phyloP scores from a whole-genome alignment of 2,329 filamentous ascomycete genomes.

The Cephalotrichum gorgonifer region DNA sequence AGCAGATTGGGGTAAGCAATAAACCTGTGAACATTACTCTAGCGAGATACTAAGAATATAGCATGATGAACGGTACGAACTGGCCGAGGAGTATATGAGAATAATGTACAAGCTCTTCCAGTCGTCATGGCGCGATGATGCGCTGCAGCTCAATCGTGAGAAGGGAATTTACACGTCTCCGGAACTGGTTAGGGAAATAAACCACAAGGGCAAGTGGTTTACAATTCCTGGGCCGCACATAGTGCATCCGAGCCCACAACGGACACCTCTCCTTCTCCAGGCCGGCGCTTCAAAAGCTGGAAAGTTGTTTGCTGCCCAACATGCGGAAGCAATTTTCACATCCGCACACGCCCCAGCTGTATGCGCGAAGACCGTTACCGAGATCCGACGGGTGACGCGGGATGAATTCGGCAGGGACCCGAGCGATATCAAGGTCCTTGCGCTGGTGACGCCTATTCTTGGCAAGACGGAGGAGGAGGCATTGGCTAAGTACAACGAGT shows the following conservation, averaged over 20 bases:
- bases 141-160: conserved; percentile 48
- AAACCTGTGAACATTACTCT: not conserved
- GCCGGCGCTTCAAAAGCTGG: conserved; percentile 58
- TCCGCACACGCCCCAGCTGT: conserved; percentile 53
- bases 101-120: conserved; percentile 59
- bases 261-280: conserved; percentile 60
- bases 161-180: conserved; percentile 45
- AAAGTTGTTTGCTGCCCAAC: conserved; percentile 56
- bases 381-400: conserved; percentile 47
- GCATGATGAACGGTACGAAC: conserved; percentile 57
- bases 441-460: conserved; percentile 54
- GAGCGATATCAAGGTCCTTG: conserved; percentile 54
- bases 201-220: conserved; percentile 56
- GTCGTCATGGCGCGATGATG: conserved; percentile 57
- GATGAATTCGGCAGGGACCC: conserved; percentile 46
- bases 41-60: conserved; percentile 9
- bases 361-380: conserved; percentile 50
- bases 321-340: conserved; percentile 63
- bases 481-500: conserved; percentile 50
- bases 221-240: conserved; percentile 55
- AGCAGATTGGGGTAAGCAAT: conserved; percentile 30
- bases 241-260: conserved; percentile 55
- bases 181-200: conserved; percentile 49
- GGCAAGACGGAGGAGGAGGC: conserved; percentile 58
- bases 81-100: conserved; percentile 53